Evolutionary conservation across 768 basidiomycete species (phyloP), one percentile per base, ranked within the genome.

Genomic region (Kwoniella shandongensis): DNA sequence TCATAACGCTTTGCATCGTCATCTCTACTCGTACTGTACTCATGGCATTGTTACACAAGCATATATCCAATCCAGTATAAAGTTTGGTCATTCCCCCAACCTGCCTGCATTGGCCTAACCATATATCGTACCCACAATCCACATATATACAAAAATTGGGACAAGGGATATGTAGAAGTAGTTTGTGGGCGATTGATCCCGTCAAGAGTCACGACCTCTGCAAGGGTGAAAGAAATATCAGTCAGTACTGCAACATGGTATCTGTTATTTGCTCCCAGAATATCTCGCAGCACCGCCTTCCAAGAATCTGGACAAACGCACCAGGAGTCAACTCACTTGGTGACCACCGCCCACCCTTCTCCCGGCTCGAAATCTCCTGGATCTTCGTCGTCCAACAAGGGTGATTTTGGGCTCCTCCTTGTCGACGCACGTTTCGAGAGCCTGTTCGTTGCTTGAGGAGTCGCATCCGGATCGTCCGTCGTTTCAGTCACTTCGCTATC

Each of bases 291-390:
- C 13, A 7, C 23, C 18, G 36, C 8, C 15, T 17, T 17, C 30
- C 30, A 48, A 32, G 46, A 32, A 27, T 32, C 29, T n/a, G 29
- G 36, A 30, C 13, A 17, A 25, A 6, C n/a, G 12, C 7, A 1
- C 47, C 10, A 44, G 26, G 4, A 42, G 20, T 47, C 18, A 5
- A 69, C 67, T 66, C 58, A 71, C 71, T 70, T 67, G 17, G 68
- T 73, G 6, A 73, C 71, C 4, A 65, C 62, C 26, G 68, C 71
- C 71, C 71, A 73, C 1, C 71, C 71, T 52, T 67, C 68, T 48
- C 69, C 66, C n/a, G 61, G 52, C 47, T 67, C 62, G 42, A 68
- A 73, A 48, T 73, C 68, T 26, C 69, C 68, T 12, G 71, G 68
- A 55, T 70, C 68, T 38, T 73, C 71, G 54, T 73, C 71, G 40